These are phyloP conservation scores for Schwanniomyces sp. DNA, from an alignment of 805 yeast genomes.

Conservation along the genomic window DNA sequence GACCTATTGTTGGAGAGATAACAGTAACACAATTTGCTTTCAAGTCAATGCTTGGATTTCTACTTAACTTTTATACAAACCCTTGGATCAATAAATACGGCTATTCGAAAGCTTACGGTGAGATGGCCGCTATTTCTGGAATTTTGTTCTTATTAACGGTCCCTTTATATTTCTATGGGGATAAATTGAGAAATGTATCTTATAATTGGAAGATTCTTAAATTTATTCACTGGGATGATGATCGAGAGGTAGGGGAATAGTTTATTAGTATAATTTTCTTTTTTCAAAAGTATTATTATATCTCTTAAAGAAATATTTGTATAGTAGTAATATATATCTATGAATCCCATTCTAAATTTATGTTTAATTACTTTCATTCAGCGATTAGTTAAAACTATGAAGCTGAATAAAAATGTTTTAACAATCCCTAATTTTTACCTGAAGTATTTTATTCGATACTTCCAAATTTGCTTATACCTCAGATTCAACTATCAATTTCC, in stretches of 20 bases:
- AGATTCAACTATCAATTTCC: no score
- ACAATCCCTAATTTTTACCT: no score
- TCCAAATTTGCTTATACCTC: no score
- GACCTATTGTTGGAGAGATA: conserved; percentile 1
- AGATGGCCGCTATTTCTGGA: conserved; percentile 1
- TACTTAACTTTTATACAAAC: not conserved
- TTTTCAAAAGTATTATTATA: no score
- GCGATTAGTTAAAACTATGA: no score
- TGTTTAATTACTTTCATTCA: no score
- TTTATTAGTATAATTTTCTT: no score
- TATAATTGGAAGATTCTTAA: not conserved
- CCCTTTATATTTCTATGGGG: not conserved
- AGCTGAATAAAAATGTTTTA: no score
- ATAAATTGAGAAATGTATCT: not conserved
- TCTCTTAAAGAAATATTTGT: no score
- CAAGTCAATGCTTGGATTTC: not conserved
- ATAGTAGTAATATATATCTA: no score
- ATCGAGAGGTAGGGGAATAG: not conserved
- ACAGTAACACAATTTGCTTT: not conserved
- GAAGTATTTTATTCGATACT: no score
- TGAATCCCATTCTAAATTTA: no score
- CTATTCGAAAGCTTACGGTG: not conserved
- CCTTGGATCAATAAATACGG: not conserved
- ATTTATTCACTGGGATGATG: not conserved
- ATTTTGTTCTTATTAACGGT: not conserved